Evolutionary conservation across 495 filamentous ascomycete genomes (phyloP).

Genomic region (Penicillium fimorum): DNA sequence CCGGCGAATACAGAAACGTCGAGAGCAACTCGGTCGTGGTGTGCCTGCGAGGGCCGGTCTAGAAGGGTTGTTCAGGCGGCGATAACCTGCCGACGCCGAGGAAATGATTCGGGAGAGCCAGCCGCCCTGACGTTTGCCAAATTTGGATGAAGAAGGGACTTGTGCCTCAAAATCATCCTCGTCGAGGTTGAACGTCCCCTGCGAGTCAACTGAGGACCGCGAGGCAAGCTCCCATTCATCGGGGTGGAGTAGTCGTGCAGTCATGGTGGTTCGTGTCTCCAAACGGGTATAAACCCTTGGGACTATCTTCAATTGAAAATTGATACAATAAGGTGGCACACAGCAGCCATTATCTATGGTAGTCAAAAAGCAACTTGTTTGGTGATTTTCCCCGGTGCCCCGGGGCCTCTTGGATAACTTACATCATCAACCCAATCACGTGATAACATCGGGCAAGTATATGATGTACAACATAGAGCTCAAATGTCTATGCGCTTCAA

Average conservation of each 20-base stretch:
- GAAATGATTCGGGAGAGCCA: constrained; percentile 34
- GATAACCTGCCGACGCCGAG: constrained; percentile 32
- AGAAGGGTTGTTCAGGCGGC: constrained; percentile 30
- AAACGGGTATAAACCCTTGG: constrained; percentile 3
- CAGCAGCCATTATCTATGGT: not conserved
- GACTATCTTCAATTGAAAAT: not conserved
- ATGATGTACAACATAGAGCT: not conserved
- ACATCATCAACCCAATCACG: constrained; percentile 8
- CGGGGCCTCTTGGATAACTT: constrained; percentile 5
- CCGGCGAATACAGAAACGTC: constrained; percentile 54
- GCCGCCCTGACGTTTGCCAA: constrained; percentile 20
- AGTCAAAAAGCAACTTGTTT: not conserved
- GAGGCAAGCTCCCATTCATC: constrained; percentile 49
- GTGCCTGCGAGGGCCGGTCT: constrained; percentile 28
- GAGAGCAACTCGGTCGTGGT: constrained; percentile 28
- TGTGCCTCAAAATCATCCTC: constrained; percentile 51
- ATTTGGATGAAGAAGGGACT: constrained; percentile 30
- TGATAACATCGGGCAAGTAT: not conserved
- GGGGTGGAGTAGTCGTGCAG: constrained; percentile 41
- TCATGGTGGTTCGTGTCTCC: constrained; percentile 29
- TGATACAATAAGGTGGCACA: not conserved
- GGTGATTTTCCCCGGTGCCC: not conserved
- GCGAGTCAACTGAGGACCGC: constrained; percentile 46
- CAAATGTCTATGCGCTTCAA: not conserved
- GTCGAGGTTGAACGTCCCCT: constrained; percentile 49